phyloP scores from a whole-genome alignment of 2,329 filamentous ascomycete genomes.

The Aureobasidium sp. region DNA sequence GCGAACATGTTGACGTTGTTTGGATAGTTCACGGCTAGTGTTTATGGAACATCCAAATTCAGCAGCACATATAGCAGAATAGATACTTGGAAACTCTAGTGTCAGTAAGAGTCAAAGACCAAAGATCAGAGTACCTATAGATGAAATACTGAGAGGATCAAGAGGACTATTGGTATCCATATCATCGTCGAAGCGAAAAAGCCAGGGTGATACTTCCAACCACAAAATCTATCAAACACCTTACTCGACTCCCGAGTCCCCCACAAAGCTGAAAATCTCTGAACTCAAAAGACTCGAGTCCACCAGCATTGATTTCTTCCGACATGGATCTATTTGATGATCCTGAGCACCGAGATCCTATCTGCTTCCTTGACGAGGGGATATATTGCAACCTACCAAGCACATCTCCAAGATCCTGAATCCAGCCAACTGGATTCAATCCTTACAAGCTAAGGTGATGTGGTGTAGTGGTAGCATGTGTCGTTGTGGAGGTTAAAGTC shows the following conservation, averaged over 20 bases:
- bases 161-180: not conserved
- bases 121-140: not conserved
- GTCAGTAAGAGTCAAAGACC: no score
- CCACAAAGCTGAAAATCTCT: not conserved
- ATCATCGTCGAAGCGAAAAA: not conserved
- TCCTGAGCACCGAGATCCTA: no score
- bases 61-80: no score
- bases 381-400: not conserved
- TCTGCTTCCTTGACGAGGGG: not conserved
- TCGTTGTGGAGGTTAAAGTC: slow-evolving; percentile 5
- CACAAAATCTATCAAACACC: not conserved
- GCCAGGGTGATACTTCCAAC: not conserved
- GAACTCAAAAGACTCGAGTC: not conserved
- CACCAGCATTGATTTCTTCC: no score
- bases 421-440: slow-evolving; percentile 2
- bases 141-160: not conserved
- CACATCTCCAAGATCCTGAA: not conserved
- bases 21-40: no score
- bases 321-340: no score
- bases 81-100: no score
- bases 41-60: no score
- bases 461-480: slow-evolving; percentile 11
- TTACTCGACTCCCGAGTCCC: not conserved
- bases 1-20: no score
- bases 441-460: slow-evolving; percentile 9